phyloP scores from a whole-genome alignment of 257 asterid genomes.

The Solanum sparsipilum region DNA sequence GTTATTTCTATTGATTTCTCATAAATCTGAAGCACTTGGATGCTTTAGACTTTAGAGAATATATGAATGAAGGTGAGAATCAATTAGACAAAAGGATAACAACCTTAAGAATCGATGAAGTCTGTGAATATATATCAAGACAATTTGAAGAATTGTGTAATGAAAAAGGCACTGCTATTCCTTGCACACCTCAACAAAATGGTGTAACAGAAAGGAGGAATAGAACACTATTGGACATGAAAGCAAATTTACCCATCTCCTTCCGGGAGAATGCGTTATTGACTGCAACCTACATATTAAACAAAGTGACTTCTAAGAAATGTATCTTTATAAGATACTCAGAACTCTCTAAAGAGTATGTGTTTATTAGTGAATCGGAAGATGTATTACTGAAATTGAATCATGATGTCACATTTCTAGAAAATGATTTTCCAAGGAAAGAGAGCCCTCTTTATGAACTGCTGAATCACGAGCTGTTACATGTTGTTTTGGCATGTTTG shows the following conservation, averaged over 20 bases:
- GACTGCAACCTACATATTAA: background rate
- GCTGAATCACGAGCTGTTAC: background rate
- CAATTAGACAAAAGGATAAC: background rate
- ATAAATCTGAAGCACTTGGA: background rate
- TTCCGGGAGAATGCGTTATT: background rate
- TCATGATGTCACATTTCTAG: background rate
- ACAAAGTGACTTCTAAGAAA: background rate
- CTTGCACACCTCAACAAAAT: background rate
- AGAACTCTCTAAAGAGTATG: background rate
- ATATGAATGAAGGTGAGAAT: background rate
- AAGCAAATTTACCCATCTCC: background rate
- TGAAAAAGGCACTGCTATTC: background rate
- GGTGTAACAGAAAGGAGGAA: background rate
- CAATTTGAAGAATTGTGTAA: background rate
- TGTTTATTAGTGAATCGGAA: background rate
- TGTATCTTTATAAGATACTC: background rate
- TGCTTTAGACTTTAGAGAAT: background rate
- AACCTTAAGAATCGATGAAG: background rate
- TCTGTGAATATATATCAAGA: background rate
- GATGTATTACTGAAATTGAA: background rate
- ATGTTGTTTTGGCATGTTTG: background rate
- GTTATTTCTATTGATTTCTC: background rate
- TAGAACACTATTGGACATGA: background rate
- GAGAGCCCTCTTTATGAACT: background rate
- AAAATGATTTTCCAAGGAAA: background rate